These are phyloP conservation scores for Serendipita indica DNA, from an alignment of 768 basidiomycete genomes.

Conservation along the genomic window DNA sequence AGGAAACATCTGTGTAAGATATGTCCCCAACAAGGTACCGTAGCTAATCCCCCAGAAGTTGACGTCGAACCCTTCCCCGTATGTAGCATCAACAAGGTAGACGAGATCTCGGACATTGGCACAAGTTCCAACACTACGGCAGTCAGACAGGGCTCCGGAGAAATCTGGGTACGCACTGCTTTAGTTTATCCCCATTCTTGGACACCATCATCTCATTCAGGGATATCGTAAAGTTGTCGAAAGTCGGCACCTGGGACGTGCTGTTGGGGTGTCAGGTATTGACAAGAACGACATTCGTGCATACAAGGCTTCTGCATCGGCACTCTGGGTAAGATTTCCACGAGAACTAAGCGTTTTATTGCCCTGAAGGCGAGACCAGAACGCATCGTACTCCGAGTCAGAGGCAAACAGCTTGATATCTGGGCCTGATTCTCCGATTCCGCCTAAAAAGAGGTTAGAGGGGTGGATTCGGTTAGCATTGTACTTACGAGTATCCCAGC, in stretches of 20 bases:
- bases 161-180: background rate
- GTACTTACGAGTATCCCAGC: background rate
- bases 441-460: background rate
- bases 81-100: background rate
- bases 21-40: background rate
- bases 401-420: background rate
- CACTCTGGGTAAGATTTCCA: background rate
- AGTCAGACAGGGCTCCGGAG: background rate
- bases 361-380: background rate
- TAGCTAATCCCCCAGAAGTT: conserved; percentile 7
- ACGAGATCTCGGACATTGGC: background rate
- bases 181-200: background rate
- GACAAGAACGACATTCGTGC: background rate
- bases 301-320: background rate
- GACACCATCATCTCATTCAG: background rate
- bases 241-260: background rate
- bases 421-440: background rate
- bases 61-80: background rate
- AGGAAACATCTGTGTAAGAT: conserved; percentile 5
- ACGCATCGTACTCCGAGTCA: background rate
- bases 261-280: background rate
- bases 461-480: background rate
- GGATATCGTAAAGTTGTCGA: background rate
- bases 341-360: background rate
- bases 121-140: background rate